Percentiles rank a stretch among this genome's conserved stretches.
These are phyloP conservation scores for Phialophora chinensis DNA, from an alignment of 2,329 filamentous ascomycete species.

Conservation along the genomic window DNA sequence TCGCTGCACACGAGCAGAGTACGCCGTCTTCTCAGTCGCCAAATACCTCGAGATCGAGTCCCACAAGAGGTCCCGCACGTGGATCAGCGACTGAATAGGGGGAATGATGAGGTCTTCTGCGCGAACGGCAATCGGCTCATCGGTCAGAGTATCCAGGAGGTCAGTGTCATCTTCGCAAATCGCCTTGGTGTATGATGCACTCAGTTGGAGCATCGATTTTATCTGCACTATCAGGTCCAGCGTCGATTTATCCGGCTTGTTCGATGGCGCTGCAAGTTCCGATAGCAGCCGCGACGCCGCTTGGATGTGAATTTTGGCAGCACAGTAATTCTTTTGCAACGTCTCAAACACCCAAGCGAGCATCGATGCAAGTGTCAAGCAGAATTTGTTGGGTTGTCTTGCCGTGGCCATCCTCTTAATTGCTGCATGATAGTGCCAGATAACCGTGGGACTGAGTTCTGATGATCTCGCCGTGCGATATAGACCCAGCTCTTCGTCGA, in stretches of 20 bases:
- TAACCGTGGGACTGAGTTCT: conserved; percentile 1
- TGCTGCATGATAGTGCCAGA: conserved; percentile 21
- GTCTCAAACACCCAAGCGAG: conserved; percentile 22
- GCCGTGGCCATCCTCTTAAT: conserved; percentile 17
- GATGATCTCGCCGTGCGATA: conserved; percentile 17
- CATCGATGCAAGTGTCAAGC: conserved; percentile 14
- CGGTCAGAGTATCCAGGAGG: not conserved
- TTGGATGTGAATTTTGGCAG: conserved; percentile 11
- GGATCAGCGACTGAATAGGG: not conserved
- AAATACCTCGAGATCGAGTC: conserved; percentile 6
- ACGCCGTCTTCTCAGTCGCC: conserved; percentile 6
- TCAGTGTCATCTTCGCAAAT: not conserved
- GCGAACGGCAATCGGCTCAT: not conserved
- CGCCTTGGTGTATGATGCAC: conserved; percentile 8
- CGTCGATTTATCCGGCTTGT: not conserved
- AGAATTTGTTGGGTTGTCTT: conserved; percentile 8
- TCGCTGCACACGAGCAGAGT: conserved; percentile 10
- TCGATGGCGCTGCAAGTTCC: conserved; percentile 12
- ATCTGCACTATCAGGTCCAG: conserved; percentile 6
- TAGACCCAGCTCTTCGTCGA: conserved; percentile 23
- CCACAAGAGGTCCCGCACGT: conserved; percentile 6
- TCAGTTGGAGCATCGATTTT: not conserved
- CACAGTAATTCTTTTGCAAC: conserved; percentile 17
- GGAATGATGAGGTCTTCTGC: not conserved
- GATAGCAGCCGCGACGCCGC: conserved; percentile 12